phyloP scores from a whole-genome alignment of 345 rosid genomes.

The Melaleuca quinquenervia region DNA sequence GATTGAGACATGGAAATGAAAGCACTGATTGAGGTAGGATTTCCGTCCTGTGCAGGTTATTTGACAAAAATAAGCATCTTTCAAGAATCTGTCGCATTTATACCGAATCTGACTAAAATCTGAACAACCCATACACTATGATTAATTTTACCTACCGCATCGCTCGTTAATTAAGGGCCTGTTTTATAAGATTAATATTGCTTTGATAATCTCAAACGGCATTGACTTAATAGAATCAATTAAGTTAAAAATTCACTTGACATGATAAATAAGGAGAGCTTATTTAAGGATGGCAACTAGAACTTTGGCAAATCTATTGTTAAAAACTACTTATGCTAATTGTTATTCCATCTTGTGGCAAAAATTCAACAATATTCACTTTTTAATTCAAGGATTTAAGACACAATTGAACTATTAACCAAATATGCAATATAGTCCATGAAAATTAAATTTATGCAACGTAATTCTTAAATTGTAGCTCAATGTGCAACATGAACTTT shows the following conservation, averaged over 20 bases:
- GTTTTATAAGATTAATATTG: too few species aligned
- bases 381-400: too few species aligned
- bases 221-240: background rate
- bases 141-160: background rate
- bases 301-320: background rate
- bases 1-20: background rate
- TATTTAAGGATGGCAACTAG: background rate
- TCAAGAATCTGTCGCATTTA: accelerated
- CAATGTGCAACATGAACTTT: too few species aligned
- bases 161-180: background rate
- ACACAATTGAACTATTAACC: too few species aligned
- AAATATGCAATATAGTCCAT: too few species aligned
- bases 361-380: too few species aligned
- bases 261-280: background rate
- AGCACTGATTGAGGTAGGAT: background rate
- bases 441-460: too few species aligned
- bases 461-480: too few species aligned
- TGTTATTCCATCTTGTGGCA: too few species aligned
- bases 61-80: background rate
- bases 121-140: background rate
- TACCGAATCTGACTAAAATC: background rate
- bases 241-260: too few species aligned
- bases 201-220: background rate
- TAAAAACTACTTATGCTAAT: background rate
- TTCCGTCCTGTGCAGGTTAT: background rate